Evolutionary conservation across 805 yeast species (phyloP).

Genomic region (Myxozyma melibiosi): DNA sequence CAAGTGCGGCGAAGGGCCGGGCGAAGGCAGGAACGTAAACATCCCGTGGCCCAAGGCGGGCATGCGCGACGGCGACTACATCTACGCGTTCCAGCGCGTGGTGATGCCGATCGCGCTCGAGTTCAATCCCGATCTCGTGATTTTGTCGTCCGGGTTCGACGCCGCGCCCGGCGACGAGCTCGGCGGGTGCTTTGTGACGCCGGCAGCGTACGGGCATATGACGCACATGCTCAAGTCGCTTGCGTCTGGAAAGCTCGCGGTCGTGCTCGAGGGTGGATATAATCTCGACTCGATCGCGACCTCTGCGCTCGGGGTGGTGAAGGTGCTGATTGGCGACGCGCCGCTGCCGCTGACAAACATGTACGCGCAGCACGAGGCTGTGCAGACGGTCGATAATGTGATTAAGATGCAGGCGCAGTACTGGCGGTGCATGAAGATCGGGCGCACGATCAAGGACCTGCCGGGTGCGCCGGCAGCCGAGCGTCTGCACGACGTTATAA

Average conservation of each 20-base stretch:
- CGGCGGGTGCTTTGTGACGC: slow-evolving; percentile 95
- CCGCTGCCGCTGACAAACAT: slow-evolving; percentile 71
- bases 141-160: slow-evolving; percentile 94
- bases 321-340: slow-evolving; percentile 90
- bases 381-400: slow-evolving; percentile 80
- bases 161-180: slow-evolving; percentile 98
- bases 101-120: slow-evolving; percentile 88
- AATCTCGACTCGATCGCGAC: slow-evolving; percentile 86
- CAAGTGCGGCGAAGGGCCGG: slow-evolving; percentile 81
- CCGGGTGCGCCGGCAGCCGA: slow-evolving; percentile 31
- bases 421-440: slow-evolving; percentile 84
- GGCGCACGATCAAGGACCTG: slow-evolving; percentile 44
- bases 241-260: slow-evolving; percentile 86
- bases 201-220: slow-evolving; percentile 96
- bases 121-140: slow-evolving; percentile 88
- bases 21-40: slow-evolving; percentile 78
- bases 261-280: slow-evolving; percentile 95
- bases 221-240: slow-evolving; percentile 85
- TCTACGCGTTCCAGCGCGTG: slow-evolving; percentile 84
- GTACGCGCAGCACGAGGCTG: slow-evolving; percentile 73
- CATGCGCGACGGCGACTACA: slow-evolving; percentile 92
- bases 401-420: slow-evolving; percentile 76
- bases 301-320: slow-evolving; percentile 89
- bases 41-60: slow-evolving; percentile 94
- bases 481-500: slow-evolving; percentile 67